Base-by-base conservation (phyloP, 1,284 basidiomycete genomes). In the Cryptococcus deneoformans region DNA sequence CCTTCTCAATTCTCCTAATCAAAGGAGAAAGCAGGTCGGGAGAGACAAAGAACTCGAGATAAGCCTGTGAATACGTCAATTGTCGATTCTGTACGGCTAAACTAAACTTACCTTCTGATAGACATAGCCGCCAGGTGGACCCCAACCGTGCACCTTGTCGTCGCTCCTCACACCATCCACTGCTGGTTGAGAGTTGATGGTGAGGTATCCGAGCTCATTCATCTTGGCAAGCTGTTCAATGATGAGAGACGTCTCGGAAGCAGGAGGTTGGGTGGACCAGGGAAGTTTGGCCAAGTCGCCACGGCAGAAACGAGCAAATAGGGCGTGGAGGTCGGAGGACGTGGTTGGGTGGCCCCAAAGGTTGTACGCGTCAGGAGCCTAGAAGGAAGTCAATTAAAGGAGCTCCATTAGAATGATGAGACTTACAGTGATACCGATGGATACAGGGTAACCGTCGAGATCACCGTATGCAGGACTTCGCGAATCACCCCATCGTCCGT, bases 171-270 rank as follows among this genome's bases (percentile, higher is more conserved):
- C 91, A 50, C 94, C 95, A 72, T 98, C 92, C 39, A 99, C 95
- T 3, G 95, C 92, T 10, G 95, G 95, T 75, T 99, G 95, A 43
- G 92, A 95, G 79, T 98, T 98, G 81, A 99, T 98, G 2, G 95
- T 99, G 68, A 97, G 80, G 82, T 92, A 97, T 8, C 95, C 94
- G 37, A 90, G 81, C 60, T 86, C 82, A 77, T 98, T 98, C 81
- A 99, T 86, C 72, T 84, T 84, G 9, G 88, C 84, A 12, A 99
- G 83, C 70, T 90, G 86, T 49, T 82, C 79, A 37, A 87, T 82
- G 73, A 99, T 99, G 59, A 89, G 84, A 10, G 82, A 81, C 2
- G 91, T 99, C 80, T 99, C 95, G 48, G 82, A 84, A 36, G 91
- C 86, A 14, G 91, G 86, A 20, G 86, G 84, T 61, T 91, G 86